Conservation (phyloP, 2,329 filamentous ascomycete genomes). For the Zymoseptoria crescenta region DNA sequence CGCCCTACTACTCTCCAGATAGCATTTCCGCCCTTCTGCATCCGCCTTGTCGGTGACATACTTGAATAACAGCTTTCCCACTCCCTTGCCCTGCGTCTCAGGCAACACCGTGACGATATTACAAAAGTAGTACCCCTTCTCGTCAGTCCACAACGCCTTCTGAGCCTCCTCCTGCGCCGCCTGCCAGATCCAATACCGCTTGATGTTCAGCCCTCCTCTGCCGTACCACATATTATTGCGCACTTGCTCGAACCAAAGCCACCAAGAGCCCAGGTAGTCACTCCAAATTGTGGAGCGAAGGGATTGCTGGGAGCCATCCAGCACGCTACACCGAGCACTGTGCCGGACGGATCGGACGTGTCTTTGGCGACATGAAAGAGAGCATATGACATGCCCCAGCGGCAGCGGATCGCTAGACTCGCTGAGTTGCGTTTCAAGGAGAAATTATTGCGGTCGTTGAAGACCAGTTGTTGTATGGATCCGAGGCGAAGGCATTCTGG, state of each 20-base stretch:
- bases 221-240: slow-evolving; percentile 61
- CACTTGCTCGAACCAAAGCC: slow-evolving; percentile 58
- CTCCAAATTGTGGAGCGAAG: slow-evolving; percentile 48
- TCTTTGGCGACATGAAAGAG: slow-evolving; percentile 65
- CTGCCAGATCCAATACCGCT: slow-evolving; percentile 69
- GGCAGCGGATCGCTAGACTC: slow-evolving; percentile 57
- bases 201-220: slow-evolving; percentile 58
- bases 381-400: slow-evolving; percentile 62
- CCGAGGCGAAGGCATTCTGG: slow-evolving; percentile 57
- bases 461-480: slow-evolving; percentile 62
- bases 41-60: slow-evolving; percentile 58
- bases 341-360: slow-evolving; percentile 28
- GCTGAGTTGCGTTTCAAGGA: slow-evolving; percentile 52
- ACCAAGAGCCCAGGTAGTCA: slow-evolving; percentile 51
- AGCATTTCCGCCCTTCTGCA: slow-evolving; percentile 55
- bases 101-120: slow-evolving; percentile 66
- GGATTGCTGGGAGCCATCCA: slow-evolving; percentile 54
- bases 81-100: slow-evolving; percentile 56
- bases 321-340: slow-evolving; percentile 63
- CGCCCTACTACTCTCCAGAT: slow-evolving; percentile 62
- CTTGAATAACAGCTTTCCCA: slow-evolving; percentile 58
- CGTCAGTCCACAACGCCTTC: slow-evolving; percentile 55
- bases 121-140: slow-evolving; percentile 64
- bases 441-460: slow-evolving; percentile 42
- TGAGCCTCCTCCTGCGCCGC: slow-evolving; percentile 55